Percentiles rank a stretch among this genome's conserved stretches.
phyloP scores from a whole-genome alignment of 257 asterid genomes.

The Fraxinus excelsior region DNA sequence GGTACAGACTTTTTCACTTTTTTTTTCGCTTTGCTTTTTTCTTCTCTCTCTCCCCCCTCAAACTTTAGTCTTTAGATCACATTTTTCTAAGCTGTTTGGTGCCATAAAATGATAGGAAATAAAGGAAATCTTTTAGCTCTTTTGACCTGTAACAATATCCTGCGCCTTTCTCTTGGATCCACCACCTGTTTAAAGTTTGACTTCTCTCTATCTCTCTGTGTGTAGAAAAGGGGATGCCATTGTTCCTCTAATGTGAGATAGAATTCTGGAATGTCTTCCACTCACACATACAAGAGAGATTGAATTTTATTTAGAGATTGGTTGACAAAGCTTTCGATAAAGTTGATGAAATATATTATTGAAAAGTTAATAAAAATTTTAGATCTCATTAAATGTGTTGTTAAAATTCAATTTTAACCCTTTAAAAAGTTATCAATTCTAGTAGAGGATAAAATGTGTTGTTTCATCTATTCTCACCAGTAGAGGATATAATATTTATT shows the following conservation, averaged over 20 bases:
- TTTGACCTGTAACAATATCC: slow-evolving; percentile 2
- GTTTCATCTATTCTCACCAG: too few relatives aligned
- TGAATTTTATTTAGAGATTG: too few relatives aligned
- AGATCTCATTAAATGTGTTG: too few relatives aligned
- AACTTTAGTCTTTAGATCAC: slow-evolving; percentile 5
- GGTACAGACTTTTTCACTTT: slow-evolving; percentile 7
- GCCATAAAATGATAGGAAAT: slow-evolving; percentile 24
- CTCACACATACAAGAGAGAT: neutral
- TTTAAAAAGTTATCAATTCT: too few relatives aligned
- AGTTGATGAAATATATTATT: too few relatives aligned
- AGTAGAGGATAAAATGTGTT: too few relatives aligned
- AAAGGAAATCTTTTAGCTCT: slow-evolving; percentile 14
- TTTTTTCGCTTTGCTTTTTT: slow-evolving; percentile 2
- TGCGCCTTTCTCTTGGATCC: slow-evolving; percentile 8
- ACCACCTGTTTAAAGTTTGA: slow-evolving; percentile 10
- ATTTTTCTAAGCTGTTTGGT: slow-evolving; percentile 4
- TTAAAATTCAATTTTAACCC: too few relatives aligned
- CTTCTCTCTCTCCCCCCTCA: neutral
- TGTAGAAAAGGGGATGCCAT: neutral
- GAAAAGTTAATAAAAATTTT: too few relatives aligned
- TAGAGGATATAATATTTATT: too few relatives aligned
- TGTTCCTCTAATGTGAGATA: neutral
- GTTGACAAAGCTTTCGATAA: too few relatives aligned
- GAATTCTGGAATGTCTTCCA: neutral
- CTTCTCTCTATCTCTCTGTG: neutral